These are phyloP conservation scores for Ogataea neopini DNA, from an alignment of 805 yeast genomes.

Conservation along the genomic window DNA sequence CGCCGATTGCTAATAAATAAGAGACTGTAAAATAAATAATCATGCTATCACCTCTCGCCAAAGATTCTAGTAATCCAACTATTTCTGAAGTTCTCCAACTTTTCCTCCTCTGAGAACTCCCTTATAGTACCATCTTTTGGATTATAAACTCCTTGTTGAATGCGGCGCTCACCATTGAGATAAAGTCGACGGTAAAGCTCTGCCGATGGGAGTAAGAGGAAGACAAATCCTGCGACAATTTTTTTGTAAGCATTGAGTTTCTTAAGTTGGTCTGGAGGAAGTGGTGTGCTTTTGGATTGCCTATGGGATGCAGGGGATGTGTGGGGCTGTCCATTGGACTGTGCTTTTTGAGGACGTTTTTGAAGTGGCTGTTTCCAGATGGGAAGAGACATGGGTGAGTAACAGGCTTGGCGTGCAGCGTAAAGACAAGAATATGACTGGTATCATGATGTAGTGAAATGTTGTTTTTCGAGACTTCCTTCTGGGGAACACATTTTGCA, in stretches of 20 bases:
- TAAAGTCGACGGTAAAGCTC: constrained; percentile 37
- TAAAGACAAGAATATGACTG: too few species aligned
- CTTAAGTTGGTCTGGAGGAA: constrained; percentile 17
- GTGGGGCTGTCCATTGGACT: neutral
- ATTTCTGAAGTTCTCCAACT: constrained; percentile 36
- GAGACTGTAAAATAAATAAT: neutral
- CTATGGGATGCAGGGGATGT: neutral
- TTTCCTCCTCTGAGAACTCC: constrained; percentile 46
- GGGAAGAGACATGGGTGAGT: too few species aligned
- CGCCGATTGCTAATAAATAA: neutral
- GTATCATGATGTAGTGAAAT: too few species aligned
- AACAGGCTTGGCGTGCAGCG: too few species aligned
- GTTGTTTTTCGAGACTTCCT: neutral
- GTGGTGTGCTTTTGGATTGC: neutral
- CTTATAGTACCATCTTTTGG: constrained; percentile 46
- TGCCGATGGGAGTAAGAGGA: constrained; percentile 31
- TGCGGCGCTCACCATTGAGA: constrained; percentile 43
- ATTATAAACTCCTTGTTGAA: constrained; percentile 46
- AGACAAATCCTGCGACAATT: constrained; percentile 33
- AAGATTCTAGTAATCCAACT: constrained; percentile 44
- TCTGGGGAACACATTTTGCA: neutral
- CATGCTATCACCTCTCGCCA: constrained; percentile 38
- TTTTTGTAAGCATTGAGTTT: constrained; percentile 32
- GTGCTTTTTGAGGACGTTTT: too few species aligned
- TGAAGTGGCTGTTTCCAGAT: too few species aligned